Base-by-base conservation (phyloP, 2,329 filamentous ascomycete genomes). In the Aspergillus caelatus region DNA sequence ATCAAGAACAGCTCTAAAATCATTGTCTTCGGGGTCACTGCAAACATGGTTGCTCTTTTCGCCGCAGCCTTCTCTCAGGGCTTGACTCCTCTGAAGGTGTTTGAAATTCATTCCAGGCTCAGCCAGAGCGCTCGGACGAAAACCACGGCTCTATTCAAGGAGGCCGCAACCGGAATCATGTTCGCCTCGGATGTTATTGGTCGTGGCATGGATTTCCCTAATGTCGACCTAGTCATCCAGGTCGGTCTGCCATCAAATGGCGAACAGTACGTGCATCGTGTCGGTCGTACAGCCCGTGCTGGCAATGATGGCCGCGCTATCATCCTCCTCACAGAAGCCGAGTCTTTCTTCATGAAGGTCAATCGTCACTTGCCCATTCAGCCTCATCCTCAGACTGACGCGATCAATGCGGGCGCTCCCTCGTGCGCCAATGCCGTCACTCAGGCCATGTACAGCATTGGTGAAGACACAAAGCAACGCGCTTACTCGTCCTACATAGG, bases 21-120 rank as follows among this genome's bases (percentile, higher is more conserved):
- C 39, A 94, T 97, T 62, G 82, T 96, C 48, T 97, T 96, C 80
- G 89, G 94, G 74, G 90, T 90, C 69, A 92, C 90, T 23, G 94
- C 91, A 3, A 86, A 88, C 50, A 85, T 90, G 70, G 72, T 75
- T 11, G 71, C 89, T 62, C 83, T 92, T 53, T 86, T 87, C 32
- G 80, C 84, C 14, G 80, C 83, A 6, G 79, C 89, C 32, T 85
- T 92, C 39, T 79, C 68, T 19, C 63, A 71, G 46, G 68, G 73
- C 45, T 61, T 77, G 65, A 72, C 77, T 39, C 71, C 73, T 64
- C 75, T 70, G 64, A 69, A 65, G 61, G 75, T 85, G 53, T 83
- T 81, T 71, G 83, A 88, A 68, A 94, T 98, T 63, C 93, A 97
- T 78, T 90, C 92, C 32, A 88, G 89, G 71, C 86, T 97, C 48